Conservation (phyloP, 768 basidiomycete species). For the Paxillus ammoniavirescens region DNA sequence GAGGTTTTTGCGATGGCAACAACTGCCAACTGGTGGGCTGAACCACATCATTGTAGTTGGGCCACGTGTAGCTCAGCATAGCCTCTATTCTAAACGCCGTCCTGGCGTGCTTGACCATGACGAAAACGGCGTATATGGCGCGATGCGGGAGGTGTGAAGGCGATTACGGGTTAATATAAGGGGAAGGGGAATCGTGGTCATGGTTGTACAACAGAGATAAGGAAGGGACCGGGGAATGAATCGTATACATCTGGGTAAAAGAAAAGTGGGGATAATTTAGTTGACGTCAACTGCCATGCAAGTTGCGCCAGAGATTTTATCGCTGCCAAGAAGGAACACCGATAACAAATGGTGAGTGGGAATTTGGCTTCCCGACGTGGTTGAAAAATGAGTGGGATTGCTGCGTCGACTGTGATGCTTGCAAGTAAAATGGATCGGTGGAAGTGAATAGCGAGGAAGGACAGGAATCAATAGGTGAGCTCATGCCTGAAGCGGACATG, state of each 20-base stretch:
- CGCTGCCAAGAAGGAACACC: slow-evolving; percentile 27
- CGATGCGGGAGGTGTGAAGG: background rate
- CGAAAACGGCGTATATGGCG: background rate
- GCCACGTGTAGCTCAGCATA: background rate
- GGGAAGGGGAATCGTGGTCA: slow-evolving; percentile 1
- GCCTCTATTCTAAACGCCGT: slow-evolving; percentile 14
- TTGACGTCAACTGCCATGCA: background rate
- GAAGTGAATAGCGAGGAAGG: slow-evolving; percentile 38
- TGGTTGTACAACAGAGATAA: slow-evolving; percentile 12
- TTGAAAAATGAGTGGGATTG: slow-evolving; percentile 34
- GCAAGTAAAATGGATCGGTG: slow-evolving; percentile 51
- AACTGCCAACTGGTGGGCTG: background rate
- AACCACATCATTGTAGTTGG: background rate
- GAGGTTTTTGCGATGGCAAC: background rate
- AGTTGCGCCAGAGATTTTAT: background rate
- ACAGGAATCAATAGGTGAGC: slow-evolving; percentile 22
- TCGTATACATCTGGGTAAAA: slow-evolving; percentile 6
- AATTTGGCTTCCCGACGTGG: slow-evolving; percentile 36
- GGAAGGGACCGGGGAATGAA: slow-evolving; percentile 5
- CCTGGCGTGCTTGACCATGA: background rate
- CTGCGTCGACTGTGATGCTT: slow-evolving; percentile 39
- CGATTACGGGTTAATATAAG: background rate
- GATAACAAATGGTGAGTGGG: slow-evolving; percentile 40
- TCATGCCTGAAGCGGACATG: slow-evolving; percentile 10
- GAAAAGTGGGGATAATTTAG: slow-evolving; percentile 1